Base-by-base conservation (phyloP, 1,284 basidiomycete genomes). In the Heterobasidion parviporum region DNA sequence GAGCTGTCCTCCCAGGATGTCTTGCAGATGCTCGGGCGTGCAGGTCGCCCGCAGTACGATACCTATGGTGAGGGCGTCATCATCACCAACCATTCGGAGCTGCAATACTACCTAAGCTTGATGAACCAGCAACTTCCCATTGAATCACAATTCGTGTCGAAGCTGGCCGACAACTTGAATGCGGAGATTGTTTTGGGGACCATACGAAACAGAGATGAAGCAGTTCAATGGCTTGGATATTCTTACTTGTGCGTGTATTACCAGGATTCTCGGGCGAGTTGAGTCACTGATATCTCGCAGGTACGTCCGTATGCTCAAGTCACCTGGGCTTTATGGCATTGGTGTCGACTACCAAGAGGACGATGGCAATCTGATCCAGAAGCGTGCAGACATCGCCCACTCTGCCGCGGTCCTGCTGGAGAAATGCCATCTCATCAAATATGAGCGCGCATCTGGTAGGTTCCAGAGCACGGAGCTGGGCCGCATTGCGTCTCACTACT, bases 31-130 rank as follows among this genome's bases (percentile, higher is more conserved):
- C 87, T 99, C 6, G 97, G 97, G 54, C 87, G 96, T 68, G 97
- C 97, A 7, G 97, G 97, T 69, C 86, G 97, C 56, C 97, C 97
- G 9, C 95, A 99, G 69, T 98, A 90, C 73, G 97, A 99, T 70
- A 98, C 94, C 0, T 95, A 83, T 65, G 97, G 97, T 45, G 96
- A 99, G 72, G 97, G 97, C 53, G 91, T 98, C 69, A 98, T 99
- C 72, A 98, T 99, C 73, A 99, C 97, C 52, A 98, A 97, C 68
- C 95, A 98, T 68, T 84, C 86, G 2, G 95, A 99, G 70, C 80
- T 99, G 50, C 96, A 98, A 72, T 99, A 98, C 71, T 99, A 98
- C 68, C 79, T 97, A 15, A 92, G 88, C 64, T 76, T 98, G 70
- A 75, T 96, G 76, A 98, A 97, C 67, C 92, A 95, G 73, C 95